These are phyloP conservation scores for Candida golubevii DNA, from an alignment of 805 yeast genomes.

Conservation along the genomic window DNA sequence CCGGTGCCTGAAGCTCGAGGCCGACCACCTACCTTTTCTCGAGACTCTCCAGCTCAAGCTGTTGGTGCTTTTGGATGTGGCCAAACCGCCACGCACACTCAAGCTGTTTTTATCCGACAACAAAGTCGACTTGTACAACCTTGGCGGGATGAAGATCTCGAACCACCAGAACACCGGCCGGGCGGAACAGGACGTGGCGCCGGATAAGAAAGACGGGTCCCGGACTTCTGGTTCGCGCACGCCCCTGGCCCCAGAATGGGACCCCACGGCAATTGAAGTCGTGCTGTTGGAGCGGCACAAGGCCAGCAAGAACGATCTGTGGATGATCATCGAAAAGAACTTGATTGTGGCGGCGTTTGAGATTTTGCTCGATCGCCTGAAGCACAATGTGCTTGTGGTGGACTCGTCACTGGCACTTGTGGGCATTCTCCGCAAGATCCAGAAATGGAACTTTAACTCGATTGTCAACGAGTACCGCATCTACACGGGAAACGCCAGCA, in stretches of 20 bases:
- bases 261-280: conserved; percentile 19
- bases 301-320: conserved; percentile 45
- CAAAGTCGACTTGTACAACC: conserved; percentile 46
- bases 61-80: conserved; percentile 76
- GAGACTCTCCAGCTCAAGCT: conserved; percentile 67
- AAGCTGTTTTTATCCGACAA: conserved; percentile 59
- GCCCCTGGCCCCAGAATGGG: neutral
- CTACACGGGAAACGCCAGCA: conserved; percentile 58
- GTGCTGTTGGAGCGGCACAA: conserved; percentile 21
- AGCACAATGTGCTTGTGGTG: conserved; percentile 68
- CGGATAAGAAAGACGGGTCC: neutral
- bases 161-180: conserved; percentile 29
- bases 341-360: conserved; percentile 64
- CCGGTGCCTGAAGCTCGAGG: conserved; percentile 74
- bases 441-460: conserved; percentile 85
- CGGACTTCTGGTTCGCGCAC: conserved; percentile 19
- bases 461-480: conserved; percentile 81
- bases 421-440: conserved; percentile 76
- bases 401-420: conserved; percentile 78
- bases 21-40: conserved; percentile 72
- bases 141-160: conserved; percentile 41
- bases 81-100: conserved; percentile 72
- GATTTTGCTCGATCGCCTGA: conserved; percentile 54
- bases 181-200: conserved; percentile 4
- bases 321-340: conserved; percentile 73